A percentile compares a stretch with the other conserved stretches of the same genome.
Conservation (phyloP, 2,329 filamentous ascomycete species). For the Xylariaceae sp. region DNA sequence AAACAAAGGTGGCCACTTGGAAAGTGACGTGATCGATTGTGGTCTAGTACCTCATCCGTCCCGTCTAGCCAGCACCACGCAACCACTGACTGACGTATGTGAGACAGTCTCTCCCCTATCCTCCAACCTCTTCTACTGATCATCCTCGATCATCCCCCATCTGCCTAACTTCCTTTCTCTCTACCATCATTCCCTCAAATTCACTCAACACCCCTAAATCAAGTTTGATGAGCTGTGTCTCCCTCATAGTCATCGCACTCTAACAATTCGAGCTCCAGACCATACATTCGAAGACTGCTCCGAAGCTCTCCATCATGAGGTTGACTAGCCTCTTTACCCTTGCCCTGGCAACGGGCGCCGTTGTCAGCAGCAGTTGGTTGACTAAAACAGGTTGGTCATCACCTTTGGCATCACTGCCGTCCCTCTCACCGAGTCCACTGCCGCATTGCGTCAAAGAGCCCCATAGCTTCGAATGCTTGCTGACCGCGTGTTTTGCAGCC, state of each 20-base stretch:
- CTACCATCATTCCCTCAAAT: not conserved
- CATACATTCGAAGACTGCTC: not conserved
- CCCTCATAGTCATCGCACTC: not conserved
- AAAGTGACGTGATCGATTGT: slow-evolving; percentile 35
- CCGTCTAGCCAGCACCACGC: not conserved
- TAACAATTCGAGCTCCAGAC: not conserved
- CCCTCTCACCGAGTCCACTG: too few species aligned
- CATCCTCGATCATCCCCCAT: too few species aligned
- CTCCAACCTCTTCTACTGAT: slow-evolving; percentile 1
- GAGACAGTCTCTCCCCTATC: slow-evolving; percentile 9
- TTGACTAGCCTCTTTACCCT: slow-evolving; percentile 67
- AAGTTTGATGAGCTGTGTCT: not conserved
- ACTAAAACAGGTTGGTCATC: slow-evolving; percentile 69
- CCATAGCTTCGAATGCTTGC: not conserved
- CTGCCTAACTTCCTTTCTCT: not conserved
- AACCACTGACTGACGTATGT: slow-evolving; percentile 16
- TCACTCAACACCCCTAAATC: not conserved
- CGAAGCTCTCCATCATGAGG: slow-evolving; percentile 59
- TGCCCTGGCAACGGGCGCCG: slow-evolving; percentile 65
- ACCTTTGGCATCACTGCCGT: not conserved
- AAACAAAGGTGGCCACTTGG: slow-evolving; percentile 17
- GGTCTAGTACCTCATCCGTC: not conserved
- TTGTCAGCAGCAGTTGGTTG: slow-evolving; percentile 81
- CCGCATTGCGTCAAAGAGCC: not conserved
- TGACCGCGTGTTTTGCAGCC: slow-evolving; percentile 49